Conservation (phyloP, 345 rosid genomes). For the Eucalyptus paniculata region DNA sequence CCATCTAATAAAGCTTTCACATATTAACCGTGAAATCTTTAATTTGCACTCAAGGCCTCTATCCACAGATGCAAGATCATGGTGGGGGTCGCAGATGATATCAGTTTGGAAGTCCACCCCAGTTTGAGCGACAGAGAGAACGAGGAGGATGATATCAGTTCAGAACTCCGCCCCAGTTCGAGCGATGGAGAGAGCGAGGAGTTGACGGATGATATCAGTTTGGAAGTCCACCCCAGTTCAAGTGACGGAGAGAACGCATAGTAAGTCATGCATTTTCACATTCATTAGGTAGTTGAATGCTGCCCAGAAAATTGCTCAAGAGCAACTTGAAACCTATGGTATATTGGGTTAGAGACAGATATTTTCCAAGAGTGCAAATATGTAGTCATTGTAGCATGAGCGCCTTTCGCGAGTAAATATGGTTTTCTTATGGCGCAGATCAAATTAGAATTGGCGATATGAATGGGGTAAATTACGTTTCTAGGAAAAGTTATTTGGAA, state of each 20-base stretch:
- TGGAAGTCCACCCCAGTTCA: conserved; percentile 8
- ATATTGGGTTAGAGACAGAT: background rate
- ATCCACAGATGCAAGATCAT: conserved; percentile 19
- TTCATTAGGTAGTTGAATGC: background rate
- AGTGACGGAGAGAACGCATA: conserved; percentile 1
- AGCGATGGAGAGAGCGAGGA: too few relatives aligned
- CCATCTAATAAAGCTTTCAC: too few relatives aligned
- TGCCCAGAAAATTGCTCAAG: background rate
- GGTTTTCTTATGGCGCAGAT: background rate
- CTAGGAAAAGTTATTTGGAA: background rate
- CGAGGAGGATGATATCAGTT: too few relatives aligned
- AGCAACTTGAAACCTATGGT: background rate
- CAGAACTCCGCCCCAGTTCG: too few relatives aligned
- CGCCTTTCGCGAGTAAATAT: background rate
- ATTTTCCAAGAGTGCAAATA: background rate
- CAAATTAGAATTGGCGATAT: background rate
- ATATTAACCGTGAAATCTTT: background rate
- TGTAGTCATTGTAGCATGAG: background rate
- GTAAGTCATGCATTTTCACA: background rate
- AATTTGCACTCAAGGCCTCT: background rate
- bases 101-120: conserved; percentile 8
- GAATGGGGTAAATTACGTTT: background rate
- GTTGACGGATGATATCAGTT: background rate
- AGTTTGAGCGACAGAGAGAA: conserved; percentile 1
- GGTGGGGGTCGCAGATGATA: conserved; percentile 10